phyloP scores from a whole-genome alignment of 805 yeast genomes.

The Grigorovia jiainica region DNA sequence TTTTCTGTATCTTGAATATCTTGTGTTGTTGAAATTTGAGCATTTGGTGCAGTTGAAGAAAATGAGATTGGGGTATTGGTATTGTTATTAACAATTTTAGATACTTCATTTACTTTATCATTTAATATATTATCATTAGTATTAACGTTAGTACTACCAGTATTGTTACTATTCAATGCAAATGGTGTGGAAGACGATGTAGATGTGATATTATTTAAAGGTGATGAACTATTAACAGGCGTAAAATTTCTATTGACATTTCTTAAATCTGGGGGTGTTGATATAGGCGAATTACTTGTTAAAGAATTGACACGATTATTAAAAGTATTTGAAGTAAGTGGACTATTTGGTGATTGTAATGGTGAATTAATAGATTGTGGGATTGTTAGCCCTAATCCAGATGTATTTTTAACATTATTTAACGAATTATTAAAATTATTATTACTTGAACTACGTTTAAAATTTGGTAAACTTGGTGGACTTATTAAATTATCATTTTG shows the following conservation, averaged over 20 bases:
- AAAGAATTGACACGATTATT: background rate
- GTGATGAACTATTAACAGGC: background rate
- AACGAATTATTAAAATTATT: background rate
- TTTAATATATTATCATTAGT: background rate
- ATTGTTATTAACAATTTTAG: no score
- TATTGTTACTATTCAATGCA: background rate
- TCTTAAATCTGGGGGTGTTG: background rate
- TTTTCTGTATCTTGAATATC: background rate
- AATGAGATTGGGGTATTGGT: background rate
- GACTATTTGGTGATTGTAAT: no score
- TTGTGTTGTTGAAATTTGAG: background rate
- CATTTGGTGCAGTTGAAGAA: background rate
- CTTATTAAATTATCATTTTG: conserved; percentile 7
- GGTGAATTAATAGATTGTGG: conserved; percentile 1
- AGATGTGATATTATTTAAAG: background rate
- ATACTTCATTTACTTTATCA: no score
- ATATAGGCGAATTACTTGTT: no score
- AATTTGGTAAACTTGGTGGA: conserved; percentile 4
- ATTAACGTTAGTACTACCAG: background rate
- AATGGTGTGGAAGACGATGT: background rate
- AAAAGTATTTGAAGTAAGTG: background rate
- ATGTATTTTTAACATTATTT: background rate
- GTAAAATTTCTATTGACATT: background rate
- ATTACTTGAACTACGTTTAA: background rate
- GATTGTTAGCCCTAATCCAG: background rate